Evolutionary conservation across 768 basidiomycete genomes (phyloP).

Genomic region (Mycena leptocephala): DNA sequence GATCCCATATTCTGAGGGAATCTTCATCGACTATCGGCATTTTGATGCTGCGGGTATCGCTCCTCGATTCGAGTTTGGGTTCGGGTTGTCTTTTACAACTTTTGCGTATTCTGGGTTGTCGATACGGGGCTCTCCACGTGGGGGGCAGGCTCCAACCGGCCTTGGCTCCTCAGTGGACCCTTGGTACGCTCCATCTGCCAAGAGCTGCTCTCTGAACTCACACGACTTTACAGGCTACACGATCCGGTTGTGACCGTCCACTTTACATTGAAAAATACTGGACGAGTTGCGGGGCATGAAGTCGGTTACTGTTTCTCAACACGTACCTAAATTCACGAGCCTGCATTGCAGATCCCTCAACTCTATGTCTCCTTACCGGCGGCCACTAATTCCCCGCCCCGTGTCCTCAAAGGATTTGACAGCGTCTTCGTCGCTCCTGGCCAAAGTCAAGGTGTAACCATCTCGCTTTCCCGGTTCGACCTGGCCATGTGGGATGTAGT

Average conservation of each 20-base stretch:
- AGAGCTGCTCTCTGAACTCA: background rate
- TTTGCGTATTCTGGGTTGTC: slow-evolving; percentile 65
- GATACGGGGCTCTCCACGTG: slow-evolving; percentile 56
- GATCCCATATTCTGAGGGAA: slow-evolving; percentile 72
- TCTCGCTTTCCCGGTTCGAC: slow-evolving; percentile 67
- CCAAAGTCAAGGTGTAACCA: slow-evolving; percentile 59
- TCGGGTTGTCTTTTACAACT: slow-evolving; percentile 69
- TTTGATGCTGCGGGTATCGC: slow-evolving; percentile 65
- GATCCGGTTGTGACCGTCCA: slow-evolving; percentile 64
- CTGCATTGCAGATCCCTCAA: slow-evolving; percentile 63
- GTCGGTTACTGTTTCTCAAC: slow-evolving; percentile 41
- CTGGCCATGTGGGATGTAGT: slow-evolving; percentile 70
- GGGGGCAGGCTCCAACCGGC: slow-evolving; percentile 60
- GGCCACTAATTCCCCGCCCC: slow-evolving; percentile 64
- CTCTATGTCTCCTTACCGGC: slow-evolving; percentile 68
- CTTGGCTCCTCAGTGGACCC: slow-evolving; percentile 68
- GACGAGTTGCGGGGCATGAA: slow-evolving; percentile 69
- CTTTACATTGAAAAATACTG: slow-evolving; percentile 70
- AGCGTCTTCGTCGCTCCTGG: slow-evolving; percentile 62
- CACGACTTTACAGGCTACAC: slow-evolving; percentile 59
- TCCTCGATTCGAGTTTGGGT: slow-evolving; percentile 67
- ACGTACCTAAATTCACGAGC: background rate
- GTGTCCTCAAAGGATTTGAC: slow-evolving; percentile 71
- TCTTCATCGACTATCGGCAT: slow-evolving; percentile 71
- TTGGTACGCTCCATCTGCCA: slow-evolving; percentile 47